phyloP scores from a whole-genome alignment of 768 basidiomycete genomes.

The Suillus bovinus region DNA sequence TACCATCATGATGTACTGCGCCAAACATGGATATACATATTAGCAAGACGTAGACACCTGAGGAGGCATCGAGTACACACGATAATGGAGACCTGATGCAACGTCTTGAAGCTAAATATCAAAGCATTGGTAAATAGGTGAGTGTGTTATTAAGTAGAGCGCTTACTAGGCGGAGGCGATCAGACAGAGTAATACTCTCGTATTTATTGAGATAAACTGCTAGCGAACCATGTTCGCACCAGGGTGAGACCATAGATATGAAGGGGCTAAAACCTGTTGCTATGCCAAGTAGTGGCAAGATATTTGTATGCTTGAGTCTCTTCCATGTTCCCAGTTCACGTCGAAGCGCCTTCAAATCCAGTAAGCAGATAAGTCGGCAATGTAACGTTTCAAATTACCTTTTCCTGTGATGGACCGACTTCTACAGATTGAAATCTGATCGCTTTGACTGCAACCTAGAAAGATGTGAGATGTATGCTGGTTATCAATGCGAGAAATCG shows the following conservation, averaged over 20 bases:
- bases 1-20: not conserved
- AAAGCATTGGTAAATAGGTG: not conserved
- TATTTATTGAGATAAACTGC: slow-evolving; percentile 18
- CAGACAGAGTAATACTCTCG: not conserved
- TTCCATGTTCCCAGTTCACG: slow-evolving; percentile 30
- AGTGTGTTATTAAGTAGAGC: not conserved
- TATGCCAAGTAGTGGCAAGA: slow-evolving; percentile 32
- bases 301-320: slow-evolving; percentile 22
- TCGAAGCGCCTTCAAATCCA: slow-evolving; percentile 18
- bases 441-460: slow-evolving; percentile 9
- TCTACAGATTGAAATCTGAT: not conserved
- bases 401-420: not conserved
- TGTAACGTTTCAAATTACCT: not conserved
- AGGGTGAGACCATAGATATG: slow-evolving; percentile 35
- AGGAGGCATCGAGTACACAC: not conserved
- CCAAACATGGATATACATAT: not conserved
- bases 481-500: not conserved
- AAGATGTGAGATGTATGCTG: not conserved
- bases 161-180: not conserved
- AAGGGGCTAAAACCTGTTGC: slow-evolving; percentile 31
- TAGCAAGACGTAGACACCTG: not conserved
- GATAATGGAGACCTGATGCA: not conserved
- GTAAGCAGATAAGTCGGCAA: not conserved
- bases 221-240: slow-evolving; percentile 30
- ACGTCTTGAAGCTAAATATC: slow-evolving; percentile 1